Evolutionary conservation across 805 yeast genomes (phyloP), one percentile per base, ranked within the genome.

Genomic region (Ascoidea asiatica): DNA sequence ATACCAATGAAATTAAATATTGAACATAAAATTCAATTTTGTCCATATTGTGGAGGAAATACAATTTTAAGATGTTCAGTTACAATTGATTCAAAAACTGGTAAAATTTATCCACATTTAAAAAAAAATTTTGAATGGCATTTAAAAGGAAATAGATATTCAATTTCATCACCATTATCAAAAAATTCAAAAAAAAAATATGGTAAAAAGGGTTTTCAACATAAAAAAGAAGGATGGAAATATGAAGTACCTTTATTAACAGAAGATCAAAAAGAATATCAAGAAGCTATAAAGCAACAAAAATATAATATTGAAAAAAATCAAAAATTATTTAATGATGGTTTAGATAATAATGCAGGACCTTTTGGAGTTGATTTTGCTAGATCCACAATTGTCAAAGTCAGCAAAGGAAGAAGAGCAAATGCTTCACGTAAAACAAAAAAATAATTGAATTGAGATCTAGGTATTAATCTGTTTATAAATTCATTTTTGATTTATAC

Each of bases 231-330:
- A 38, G 73, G 71, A 48, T 57, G 57, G 46, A 73, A 77, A 46
- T 74, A 73, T 45, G 75, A 71, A 5, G 71, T 72, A 39, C 75
- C 79, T 3, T 70, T 83, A 41, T 70, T 88, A 46, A 76, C 94
- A 54, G 97, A 85, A 61, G 99, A 92, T 63, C 97, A 92, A 66
- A 85, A 83, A 56, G 98, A 92, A 62, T 92, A 92, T 61, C 76
- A 77, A 51, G 79, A 82, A 60, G 95, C 95, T 1, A 59, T 90
- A 48, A 88, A 88, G 59, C 81, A 85, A 55, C 94, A 89, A 44
- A 79, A 80, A 39, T 87, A 94, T 81, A 79, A 53, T 75, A 84
- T 56, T 73, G 84, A 55, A 83, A 85, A 55, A 86, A 85, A 54
- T 97, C 89, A 56, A 89, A 89, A 60, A 68, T 83, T 46, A 65